Conservation (phyloP, 768 basidiomycete species). For the Botryobasidium botryosum region DNA sequence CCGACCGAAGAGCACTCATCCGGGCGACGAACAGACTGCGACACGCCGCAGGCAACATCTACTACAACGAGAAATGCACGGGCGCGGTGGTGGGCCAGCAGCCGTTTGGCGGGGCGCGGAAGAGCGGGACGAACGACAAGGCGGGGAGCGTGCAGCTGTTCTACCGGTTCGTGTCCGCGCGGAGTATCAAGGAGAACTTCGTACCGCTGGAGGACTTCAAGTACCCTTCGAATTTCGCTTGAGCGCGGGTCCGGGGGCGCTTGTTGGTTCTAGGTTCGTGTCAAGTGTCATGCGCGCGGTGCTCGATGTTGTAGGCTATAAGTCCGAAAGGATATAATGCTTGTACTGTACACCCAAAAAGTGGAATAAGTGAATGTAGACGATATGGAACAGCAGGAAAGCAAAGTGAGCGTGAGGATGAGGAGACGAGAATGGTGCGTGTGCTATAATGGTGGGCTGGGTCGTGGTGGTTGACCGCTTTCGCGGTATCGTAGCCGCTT, state of each 20-base stretch:
- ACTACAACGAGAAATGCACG: constrained; percentile 97
- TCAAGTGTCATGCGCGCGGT: too few species aligned
- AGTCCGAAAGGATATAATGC: too few species aligned
- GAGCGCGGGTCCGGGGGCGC: constrained; percentile 8
- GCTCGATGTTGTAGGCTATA: too few species aligned
- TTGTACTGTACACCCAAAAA: too few species aligned
- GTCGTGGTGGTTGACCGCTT: too few species aligned
- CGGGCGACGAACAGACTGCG: constrained; percentile 67
- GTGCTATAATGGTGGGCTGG: too few species aligned
- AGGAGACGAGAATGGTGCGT: too few species aligned
- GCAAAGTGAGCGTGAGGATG: too few species aligned
- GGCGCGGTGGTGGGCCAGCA: constrained; percentile 97
- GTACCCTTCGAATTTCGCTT: constrained; percentile 80
- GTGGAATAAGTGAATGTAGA: too few species aligned
- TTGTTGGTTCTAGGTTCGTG: too few species aligned
- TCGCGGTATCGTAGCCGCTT: too few species aligned
- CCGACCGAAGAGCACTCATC: constrained; percentile 65
- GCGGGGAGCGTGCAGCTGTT: constrained; percentile 69
- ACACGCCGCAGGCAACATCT: constrained; percentile 89
- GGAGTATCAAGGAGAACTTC: constrained; percentile 97
- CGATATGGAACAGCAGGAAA: too few species aligned
- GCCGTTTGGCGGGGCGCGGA: constrained; percentile 89
- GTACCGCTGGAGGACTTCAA: constrained; percentile 58
- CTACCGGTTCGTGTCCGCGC: constrained; percentile 68
- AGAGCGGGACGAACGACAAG: constrained; percentile 95